phyloP scores from a whole-genome alignment of 331 rosid species.

The Cydonia oblonga region DNA sequence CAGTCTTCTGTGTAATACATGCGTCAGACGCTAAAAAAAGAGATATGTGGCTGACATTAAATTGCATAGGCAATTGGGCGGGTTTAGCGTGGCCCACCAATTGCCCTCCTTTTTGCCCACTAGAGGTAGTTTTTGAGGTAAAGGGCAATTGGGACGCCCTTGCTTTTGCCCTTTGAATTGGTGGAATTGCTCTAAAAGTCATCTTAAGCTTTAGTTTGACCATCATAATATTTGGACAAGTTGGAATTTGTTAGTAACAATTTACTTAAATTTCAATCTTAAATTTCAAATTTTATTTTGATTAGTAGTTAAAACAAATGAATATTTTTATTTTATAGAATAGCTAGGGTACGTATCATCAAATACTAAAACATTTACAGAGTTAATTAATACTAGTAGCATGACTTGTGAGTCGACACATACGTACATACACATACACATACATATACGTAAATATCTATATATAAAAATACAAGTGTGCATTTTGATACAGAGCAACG shows the following conservation, averaged over 20 bases:
- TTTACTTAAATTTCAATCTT: neutral
- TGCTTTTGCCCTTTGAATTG: no score
- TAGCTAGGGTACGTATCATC: neutral
- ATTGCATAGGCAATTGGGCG: no score
- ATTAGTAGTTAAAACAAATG: neutral
- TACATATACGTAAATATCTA: neutral
- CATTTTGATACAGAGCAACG: neutral
- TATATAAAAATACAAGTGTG: neutral
- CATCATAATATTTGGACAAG: neutral
- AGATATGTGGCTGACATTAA: no score
- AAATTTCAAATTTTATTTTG: neutral
- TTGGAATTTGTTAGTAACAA: neutral
- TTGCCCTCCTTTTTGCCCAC: no score
- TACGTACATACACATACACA: neutral
- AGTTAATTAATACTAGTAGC: neutral
- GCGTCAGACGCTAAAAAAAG: no score
- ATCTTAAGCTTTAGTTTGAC: neutral
- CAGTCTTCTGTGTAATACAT: no score
- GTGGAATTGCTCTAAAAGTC: neutral
- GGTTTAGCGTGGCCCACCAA: no score
- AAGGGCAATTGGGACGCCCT: no score
- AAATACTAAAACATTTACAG: neutral
- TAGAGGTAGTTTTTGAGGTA: no score
- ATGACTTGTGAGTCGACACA: neutral
- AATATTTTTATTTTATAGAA: neutral